Conservation (phyloP, 768 basidiomycete species). For the Termitomyces sp. region DNA sequence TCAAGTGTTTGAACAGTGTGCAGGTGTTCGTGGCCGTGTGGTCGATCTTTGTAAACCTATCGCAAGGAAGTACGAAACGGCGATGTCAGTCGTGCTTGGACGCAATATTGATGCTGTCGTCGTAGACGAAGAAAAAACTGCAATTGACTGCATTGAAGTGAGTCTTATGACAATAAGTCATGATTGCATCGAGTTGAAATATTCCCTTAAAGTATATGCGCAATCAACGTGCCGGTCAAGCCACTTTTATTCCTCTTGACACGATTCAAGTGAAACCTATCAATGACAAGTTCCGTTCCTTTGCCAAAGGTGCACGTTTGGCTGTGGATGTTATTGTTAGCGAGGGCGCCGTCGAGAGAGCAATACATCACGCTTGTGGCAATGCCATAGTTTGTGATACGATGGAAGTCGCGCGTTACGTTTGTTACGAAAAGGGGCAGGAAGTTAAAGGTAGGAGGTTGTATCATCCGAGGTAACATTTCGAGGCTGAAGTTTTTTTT, state of each 20-base stretch:
- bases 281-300: constrained; percentile 92
- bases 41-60: constrained; percentile 95
- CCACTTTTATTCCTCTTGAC: constrained; percentile 98
- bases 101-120: constrained; percentile 95
- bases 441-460: constrained; percentile 87
- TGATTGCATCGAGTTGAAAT: neutral
- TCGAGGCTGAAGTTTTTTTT: neutral
- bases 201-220: constrained; percentile 72
- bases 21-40: constrained; percentile 90
- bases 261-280: constrained; percentile 92
- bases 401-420: constrained; percentile 87
- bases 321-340: constrained; percentile 85
- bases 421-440: constrained; percentile 92
- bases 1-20: neutral
- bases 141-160: constrained; percentile 96
- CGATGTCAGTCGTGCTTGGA: constrained; percentile 89
- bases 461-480: neutral
- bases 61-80: constrained; percentile 86
- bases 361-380: constrained; percentile 96
- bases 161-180: constrained; percentile 11
- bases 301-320: constrained; percentile 82
- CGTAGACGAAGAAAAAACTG: constrained; percentile 95
- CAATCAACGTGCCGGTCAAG: constrained; percentile 91
- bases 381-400: constrained; percentile 94
- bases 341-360: constrained; percentile 83